These are phyloP conservation scores for Melastoma malabathricum DNA, from an alignment of 345 rosid species.

Conservation along the genomic window DNA sequence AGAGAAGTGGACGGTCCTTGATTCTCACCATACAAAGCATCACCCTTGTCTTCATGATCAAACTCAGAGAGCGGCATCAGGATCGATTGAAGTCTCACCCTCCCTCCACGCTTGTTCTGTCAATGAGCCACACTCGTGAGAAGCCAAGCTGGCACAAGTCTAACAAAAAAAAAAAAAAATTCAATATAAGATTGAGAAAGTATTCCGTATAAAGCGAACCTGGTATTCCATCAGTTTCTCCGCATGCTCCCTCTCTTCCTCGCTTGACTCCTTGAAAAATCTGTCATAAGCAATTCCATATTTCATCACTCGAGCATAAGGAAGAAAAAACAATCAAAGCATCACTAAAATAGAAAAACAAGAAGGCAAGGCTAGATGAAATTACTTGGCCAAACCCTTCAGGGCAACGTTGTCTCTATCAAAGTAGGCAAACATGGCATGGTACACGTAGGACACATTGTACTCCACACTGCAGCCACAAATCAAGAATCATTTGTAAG, in stretches of 20 bases:
- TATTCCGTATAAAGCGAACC: slow-evolving; percentile 12
- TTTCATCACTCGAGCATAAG: neutral
- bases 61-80: slow-evolving; percentile 60
- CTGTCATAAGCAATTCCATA: slow-evolving; percentile 12
- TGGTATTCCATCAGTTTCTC: slow-evolving; percentile 69
- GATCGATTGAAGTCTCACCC: slow-evolving; percentile 61
- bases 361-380: neutral
- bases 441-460: slow-evolving; percentile 68
- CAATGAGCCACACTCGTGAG: neutral
- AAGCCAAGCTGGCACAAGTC: neutral
- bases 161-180: too few relatives aligned
- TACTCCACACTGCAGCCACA: slow-evolving; percentile 53
- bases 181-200: neutral
- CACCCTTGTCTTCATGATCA: slow-evolving; percentile 87
- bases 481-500: neutral
- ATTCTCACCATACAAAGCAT: slow-evolving; percentile 70
- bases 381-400: slow-evolving; percentile 58
- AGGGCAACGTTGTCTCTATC: slow-evolving; percentile 74
- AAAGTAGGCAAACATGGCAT: slow-evolving; percentile 65
- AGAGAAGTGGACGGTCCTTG: neutral
- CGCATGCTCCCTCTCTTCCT: slow-evolving; percentile 76
- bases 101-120: slow-evolving; percentile 89
- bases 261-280: slow-evolving; percentile 68
- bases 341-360: too few relatives aligned
- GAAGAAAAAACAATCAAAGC: slow-evolving; percentile 1